Conservation (phyloP, 768 basidiomycete species). For the Cystofilobasidium macerans region DNA sequence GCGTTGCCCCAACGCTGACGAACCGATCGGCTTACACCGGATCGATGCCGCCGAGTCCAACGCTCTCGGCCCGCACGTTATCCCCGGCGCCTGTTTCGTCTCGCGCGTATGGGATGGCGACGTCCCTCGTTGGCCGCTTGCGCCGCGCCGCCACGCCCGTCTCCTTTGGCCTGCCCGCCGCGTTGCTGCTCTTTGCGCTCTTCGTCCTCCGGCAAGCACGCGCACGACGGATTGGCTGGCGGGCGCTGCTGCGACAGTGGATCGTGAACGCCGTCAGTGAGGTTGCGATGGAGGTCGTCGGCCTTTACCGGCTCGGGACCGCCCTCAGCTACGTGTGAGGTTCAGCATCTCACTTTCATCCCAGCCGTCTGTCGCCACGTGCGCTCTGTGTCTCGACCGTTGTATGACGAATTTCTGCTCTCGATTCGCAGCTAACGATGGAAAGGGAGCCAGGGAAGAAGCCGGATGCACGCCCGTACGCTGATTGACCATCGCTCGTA, state of each 20-base stretch:
- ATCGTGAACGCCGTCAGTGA: background rate
- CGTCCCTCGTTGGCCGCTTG: background rate
- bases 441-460: no score
- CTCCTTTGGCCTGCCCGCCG: background rate
- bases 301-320: background rate
- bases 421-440: no score
- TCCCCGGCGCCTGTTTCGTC: background rate
- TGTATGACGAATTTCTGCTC: no score
- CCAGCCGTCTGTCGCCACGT: no score
- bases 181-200: background rate
- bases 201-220: background rate
- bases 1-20: background rate
- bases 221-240: background rate
- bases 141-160: background rate
- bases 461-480: no score
- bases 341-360: no score
- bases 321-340: background rate
- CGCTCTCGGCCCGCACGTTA: background rate
- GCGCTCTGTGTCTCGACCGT: background rate
- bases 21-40: constrained; percentile 4
- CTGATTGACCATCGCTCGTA: no score
- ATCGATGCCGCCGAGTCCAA: background rate
- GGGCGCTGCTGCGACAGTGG: background rate
- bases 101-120: background rate
- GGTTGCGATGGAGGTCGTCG: background rate